Conservation (phyloP, 306 rosid species). For the Sindora glabra region DNA sequence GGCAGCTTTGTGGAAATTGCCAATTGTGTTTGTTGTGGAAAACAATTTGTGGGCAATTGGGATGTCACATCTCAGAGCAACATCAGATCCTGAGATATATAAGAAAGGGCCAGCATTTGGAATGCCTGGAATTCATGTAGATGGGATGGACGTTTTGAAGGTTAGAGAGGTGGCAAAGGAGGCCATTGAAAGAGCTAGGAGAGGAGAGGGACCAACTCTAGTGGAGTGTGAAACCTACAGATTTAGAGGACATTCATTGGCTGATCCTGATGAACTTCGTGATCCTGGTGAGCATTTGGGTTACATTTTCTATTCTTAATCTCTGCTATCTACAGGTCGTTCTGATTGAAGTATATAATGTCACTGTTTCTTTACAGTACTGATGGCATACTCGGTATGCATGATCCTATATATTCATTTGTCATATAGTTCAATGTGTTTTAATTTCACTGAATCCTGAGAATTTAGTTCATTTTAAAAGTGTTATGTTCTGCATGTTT, state of each 20-base stretch:
- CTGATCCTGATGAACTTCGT: constrained; percentile 99
- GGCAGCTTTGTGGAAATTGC: constrained; percentile 98
- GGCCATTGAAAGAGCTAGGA: constrained; percentile 86
- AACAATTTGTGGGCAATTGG: constrained; percentile 99
- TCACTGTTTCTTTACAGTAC: not conserved
- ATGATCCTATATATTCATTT: too few relatives aligned
- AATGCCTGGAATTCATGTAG: constrained; percentile 95
- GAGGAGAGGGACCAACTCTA: constrained; percentile 96
- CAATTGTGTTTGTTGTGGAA: constrained; percentile 94
- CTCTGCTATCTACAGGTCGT: too few relatives aligned
- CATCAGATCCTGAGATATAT: constrained; percentile 98
- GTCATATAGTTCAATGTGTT: too few relatives aligned
- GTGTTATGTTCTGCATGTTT: not conserved
- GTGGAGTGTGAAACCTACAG: constrained; percentile 97
- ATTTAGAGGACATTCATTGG: constrained; percentile 97
- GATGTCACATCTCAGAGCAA: constrained; percentile 91
- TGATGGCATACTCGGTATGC: not conserved
- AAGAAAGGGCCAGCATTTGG: constrained; percentile 99
- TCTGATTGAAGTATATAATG: too few relatives aligned
- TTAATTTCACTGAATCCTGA: not conserved
- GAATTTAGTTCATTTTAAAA: not conserved
- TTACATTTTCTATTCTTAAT: too few relatives aligned
- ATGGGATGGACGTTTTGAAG: constrained; percentile 98
- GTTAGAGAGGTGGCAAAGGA: constrained; percentile 97
- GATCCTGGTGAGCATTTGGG: constrained; percentile 88